Evolutionary conservation across 495 filamentous ascomycete species (phyloP), one percentile per base, ranked within the genome.

Genomic region (Trichoderma asperelloides): DNA sequence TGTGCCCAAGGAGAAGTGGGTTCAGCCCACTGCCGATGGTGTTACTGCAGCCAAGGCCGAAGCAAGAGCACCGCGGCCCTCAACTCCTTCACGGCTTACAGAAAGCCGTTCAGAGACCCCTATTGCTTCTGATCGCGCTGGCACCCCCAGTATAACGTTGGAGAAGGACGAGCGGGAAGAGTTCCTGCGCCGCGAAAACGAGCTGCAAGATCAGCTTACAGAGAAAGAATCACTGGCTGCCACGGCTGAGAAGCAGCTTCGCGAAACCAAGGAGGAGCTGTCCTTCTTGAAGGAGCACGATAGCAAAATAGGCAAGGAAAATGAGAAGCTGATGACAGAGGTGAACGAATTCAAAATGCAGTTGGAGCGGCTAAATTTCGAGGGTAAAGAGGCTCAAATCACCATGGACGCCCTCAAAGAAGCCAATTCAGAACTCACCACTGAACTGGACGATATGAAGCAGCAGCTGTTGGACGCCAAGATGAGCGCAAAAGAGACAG

Each of bases 151-250:
- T 76, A 81, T 96, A 67, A 86, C 89, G 39, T 81, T 98, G 64
- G 95, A 98, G 62, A 97, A 96, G 79, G 95, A 98, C 69, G 95
- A 98, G 77, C 87, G 91, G 67, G 95, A 98, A 69, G 95, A 98
- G 74, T 98, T 98, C 75, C 80, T 98, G 62, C 85, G 93, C 69
- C 88, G 95, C 47, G 95, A 98, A 76, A 98, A 98, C 70, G 95
- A 98, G 72, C 82, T 98, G 18, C 95, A 98, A 70, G 95, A 98
- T 73, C 95, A 98, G 78, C 80, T 98, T 57, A 87, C 95, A 6
- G 95, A 98, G 75, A 95, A 89, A 74, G 95, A 98, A 75, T 87
- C 89, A 0, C 87, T 90, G 67, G 85, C 96, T 43, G 86, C 87
- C 5, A 83, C 86, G 41, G 85, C 89, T 11, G 95, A 98, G 73